Percentiles rank a stretch among this genome's conserved stretches.
These are phyloP conservation scores for Glycine tomentella DNA, from an alignment of 306 rosid genomes.

Conservation along the genomic window DNA sequence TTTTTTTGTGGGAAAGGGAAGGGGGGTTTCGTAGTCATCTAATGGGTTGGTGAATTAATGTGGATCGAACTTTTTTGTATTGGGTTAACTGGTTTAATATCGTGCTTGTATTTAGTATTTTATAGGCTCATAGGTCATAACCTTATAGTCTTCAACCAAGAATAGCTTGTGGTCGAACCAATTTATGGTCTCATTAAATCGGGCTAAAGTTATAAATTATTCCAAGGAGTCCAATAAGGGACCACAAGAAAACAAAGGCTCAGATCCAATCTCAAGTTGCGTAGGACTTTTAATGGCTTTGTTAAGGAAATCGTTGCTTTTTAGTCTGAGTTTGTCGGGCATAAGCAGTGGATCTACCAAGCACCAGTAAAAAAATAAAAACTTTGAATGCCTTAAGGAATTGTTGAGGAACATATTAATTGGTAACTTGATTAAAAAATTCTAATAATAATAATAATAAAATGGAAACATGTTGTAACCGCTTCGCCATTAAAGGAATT, in stretches of 20 bases:
- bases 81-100: not conserved
- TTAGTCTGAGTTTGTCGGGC: not conserved
- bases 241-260: constrained; percentile 6
- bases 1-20: no score
- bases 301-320: not conserved
- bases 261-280: not conserved
- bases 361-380: not conserved
- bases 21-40: no score
- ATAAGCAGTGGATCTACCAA: not conserved
- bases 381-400: not conserved
- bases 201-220: not conserved
- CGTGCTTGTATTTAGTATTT: not conserved
- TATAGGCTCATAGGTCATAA: not conserved
- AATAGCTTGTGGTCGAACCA: not conserved
- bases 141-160: not conserved
- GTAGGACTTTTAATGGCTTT: not conserved
- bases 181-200: not conserved
- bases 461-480: not conserved
- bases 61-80: not conserved
- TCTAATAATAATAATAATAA: no score
- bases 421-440: no score
- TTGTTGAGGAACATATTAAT: no score
- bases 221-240: not conserved
- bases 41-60: no score
- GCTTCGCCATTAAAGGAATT: not conserved